Conservation (phyloP, 2,329 filamentous ascomycete genomes). For the Gnomoniopsis sp. region DNA sequence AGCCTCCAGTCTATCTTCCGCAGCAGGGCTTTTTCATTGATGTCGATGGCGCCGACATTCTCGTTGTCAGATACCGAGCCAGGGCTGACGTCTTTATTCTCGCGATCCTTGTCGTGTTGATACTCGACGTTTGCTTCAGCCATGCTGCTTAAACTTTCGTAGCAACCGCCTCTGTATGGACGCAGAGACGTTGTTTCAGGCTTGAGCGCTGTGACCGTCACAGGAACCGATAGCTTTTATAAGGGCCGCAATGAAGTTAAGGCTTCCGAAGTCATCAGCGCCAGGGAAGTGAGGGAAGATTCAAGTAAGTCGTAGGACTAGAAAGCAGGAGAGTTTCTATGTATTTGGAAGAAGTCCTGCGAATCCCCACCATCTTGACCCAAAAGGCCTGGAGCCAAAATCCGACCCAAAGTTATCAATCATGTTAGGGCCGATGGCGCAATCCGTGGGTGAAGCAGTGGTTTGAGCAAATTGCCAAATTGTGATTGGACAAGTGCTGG, state of each 20-base stretch:
- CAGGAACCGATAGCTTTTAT: neutral
- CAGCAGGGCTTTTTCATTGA: constrained; percentile 56
- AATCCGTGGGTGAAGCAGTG: neutral
- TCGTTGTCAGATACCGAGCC: constrained; percentile 8
- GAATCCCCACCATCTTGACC: neutral
- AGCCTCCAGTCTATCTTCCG: constrained; percentile 53
- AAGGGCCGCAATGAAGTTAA: neutral
- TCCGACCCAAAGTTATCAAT: neutral
- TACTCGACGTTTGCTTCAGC: constrained; percentile 4
- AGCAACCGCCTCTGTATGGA: neutral
- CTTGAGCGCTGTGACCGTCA: neutral
- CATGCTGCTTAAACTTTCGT: neutral
- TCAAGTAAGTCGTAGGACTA: neutral
- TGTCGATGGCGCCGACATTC: constrained; percentile 5
- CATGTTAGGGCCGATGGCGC: constrained; percentile 6
- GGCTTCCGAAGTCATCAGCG: neutral
- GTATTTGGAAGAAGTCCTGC: neutral
- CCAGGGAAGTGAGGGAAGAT: neutral
- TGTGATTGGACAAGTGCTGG: constrained; percentile 1
- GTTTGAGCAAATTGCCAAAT: neutral
- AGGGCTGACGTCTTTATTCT: constrained; percentile 1
- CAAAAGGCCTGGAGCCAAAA: neutral
- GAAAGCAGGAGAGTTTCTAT: neutral
- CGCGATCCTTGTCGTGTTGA: constrained; percentile 2
- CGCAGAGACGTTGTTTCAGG: neutral